Percentiles rank a stretch among this genome's conserved stretches.
Evolutionary conservation across 2,329 filamentous ascomycete species (phyloP).

Genomic region (Aureobasidium sp.): DNA sequence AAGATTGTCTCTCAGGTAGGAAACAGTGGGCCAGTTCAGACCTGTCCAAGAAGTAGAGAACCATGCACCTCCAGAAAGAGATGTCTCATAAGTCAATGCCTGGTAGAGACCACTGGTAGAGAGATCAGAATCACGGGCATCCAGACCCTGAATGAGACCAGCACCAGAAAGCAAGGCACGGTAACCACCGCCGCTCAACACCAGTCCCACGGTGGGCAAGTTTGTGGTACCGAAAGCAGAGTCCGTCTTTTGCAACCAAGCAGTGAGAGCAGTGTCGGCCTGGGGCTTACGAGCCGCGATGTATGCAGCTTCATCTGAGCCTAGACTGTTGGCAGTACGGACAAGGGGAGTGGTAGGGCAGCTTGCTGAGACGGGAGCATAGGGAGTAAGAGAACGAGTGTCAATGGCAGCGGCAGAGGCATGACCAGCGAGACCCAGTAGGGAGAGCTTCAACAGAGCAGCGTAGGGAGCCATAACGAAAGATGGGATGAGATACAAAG

Average conservation of each 20-base stretch:
- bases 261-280: conserved; percentile 30
- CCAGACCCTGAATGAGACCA: conserved; percentile 36
- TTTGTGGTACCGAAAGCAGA: conserved; percentile 25
- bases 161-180: conserved; percentile 32
- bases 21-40: conserved; percentile 40
- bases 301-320: conserved; percentile 31
- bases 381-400: conserved; percentile 17
- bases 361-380: conserved; percentile 27
- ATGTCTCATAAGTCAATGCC: conserved; percentile 37
- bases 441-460: neutral
- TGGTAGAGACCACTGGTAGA: conserved; percentile 37
- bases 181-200: conserved; percentile 36
- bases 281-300: conserved; percentile 29
- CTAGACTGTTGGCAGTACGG: conserved; percentile 29
- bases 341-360: conserved; percentile 34
- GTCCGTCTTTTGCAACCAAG: conserved; percentile 32
- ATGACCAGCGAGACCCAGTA: neutral
- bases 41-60: conserved; percentile 37
- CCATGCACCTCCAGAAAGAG: conserved; percentile 40
- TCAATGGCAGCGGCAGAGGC: conserved; percentile 10
- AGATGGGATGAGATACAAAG: neutral
- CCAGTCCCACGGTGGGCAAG: conserved; percentile 35
- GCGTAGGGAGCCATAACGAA: neutral
- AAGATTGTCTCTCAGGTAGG: conserved; percentile 29
- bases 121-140: conserved; percentile 33